Conservation (phyloP, 1,284 basidiomycete genomes). For the Cerrena zonata region DNA sequence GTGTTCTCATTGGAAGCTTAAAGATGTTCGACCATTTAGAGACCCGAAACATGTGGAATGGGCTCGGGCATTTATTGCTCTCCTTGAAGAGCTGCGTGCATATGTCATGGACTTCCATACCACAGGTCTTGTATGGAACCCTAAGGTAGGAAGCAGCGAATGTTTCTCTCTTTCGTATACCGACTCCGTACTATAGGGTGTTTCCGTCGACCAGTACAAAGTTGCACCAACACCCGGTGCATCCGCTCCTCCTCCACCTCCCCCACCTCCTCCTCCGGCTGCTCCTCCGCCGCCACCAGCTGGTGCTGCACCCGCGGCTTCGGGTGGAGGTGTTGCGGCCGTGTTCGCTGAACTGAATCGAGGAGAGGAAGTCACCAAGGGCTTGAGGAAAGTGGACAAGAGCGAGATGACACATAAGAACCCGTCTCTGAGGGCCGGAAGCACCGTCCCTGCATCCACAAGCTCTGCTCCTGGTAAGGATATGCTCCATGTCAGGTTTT, state of each 20-base stretch:
- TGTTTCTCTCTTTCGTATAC: neutral
- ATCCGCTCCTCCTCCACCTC: conserved; percentile 36
- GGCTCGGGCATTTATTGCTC: conserved; percentile 67
- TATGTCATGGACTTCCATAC: conserved; percentile 87
- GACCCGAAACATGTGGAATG: conserved; percentile 88
- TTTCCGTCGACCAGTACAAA: conserved; percentile 54
- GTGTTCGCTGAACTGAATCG: conserved; percentile 93
- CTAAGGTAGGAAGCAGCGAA: conserved; percentile 46
- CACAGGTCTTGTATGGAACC: conserved; percentile 87
- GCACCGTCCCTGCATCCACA: conserved; percentile 50
- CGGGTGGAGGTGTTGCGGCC: conserved; percentile 65
- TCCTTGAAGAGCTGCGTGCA: conserved; percentile 76
- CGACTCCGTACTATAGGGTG: conserved; percentile 42
- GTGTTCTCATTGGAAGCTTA: neutral
- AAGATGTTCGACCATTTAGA: conserved; percentile 35
- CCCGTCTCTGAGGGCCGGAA: conserved; percentile 70
- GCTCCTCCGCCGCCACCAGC: conserved; percentile 41
- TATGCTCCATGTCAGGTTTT: too few relatives aligned
- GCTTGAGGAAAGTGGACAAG: conserved; percentile 88
- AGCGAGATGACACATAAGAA: conserved; percentile 99
- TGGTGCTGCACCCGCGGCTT: conserved; percentile 34
- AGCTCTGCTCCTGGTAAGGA: conserved; percentile 16
- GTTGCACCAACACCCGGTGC: conserved; percentile 25
- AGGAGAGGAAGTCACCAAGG: conserved; percentile 85
- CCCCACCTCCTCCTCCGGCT: conserved; percentile 56